phyloP scores from a whole-genome alignment of 1,284 basidiomycete genomes.

The Chalciporus sp. region DNA sequence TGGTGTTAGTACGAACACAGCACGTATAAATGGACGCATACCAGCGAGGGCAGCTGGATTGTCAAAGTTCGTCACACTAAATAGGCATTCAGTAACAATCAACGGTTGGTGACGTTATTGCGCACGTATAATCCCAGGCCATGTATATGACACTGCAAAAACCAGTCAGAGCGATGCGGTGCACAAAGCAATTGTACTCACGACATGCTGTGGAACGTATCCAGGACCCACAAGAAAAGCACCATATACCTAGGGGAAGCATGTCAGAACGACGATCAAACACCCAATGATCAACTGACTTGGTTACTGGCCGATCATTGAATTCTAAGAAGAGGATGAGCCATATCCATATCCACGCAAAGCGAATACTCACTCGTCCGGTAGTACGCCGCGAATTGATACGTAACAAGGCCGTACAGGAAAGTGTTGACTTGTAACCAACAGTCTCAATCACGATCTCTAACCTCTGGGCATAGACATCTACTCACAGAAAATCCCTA shows the following conservation, averaged over 20 bases:
- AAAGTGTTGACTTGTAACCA: conserved; percentile 48
- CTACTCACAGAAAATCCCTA: conserved; percentile 42
- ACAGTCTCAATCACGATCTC: not conserved
- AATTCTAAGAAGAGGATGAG: conserved; percentile 36
- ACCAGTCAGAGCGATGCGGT: not conserved
- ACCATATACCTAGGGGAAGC: conserved; percentile 37
- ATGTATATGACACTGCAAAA: conserved; percentile 17
- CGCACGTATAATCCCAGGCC: conserved; percentile 22
- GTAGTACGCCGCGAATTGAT: conserved; percentile 49
- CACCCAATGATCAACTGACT: conserved; percentile 1
- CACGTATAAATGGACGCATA: not conserved
- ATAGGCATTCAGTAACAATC: not conserved
- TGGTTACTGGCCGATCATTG: conserved; percentile 40
- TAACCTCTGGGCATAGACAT: not conserved
- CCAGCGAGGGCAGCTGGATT: conserved; percentile 16
- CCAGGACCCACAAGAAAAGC: conserved; percentile 43
- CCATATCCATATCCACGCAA: no score
- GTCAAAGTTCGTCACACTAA: conserved; percentile 17
- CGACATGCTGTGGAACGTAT: conserved; percentile 45
- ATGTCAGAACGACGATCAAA: not conserved
- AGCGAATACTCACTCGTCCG: conserved; percentile 38
- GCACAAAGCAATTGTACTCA: conserved; percentile 5
- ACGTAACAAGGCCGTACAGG: conserved; percentile 51
- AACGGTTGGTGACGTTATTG: not conserved
- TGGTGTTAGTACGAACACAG: not conserved